Base-by-base conservation (phyloP, 1,284 basidiomycete species). In the Ustilago xerochloae region DNA sequence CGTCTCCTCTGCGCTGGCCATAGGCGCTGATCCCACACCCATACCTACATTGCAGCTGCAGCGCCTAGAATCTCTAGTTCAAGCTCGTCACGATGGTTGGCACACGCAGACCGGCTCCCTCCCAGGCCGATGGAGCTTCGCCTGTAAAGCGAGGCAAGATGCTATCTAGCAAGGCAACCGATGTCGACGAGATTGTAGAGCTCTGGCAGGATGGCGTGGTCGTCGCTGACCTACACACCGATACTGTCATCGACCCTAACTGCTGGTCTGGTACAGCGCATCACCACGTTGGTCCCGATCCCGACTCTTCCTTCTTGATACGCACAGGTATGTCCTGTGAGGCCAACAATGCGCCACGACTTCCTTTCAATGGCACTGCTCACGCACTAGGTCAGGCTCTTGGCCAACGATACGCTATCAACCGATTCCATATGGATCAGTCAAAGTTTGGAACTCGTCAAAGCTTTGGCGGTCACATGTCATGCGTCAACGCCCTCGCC, bases 401-500 rank as follows among this genome's bases (percentile, higher is more conserved):
- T 3, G 47, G 16, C 18, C 26, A 41, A 28, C 63, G 63, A 10
- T 47, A 36, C 36, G 46, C 52, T 3, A 6, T 41, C 10, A 20
- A 38, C 3, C 39, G 29, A n/a, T 30, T n/a, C 6, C 43, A 47
- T 24, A 18, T 52, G 2, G n/a, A 55, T 2, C 28, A 39, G 22
- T 30, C 41, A 13, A 39, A 52, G 5, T 69, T 69, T 30, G 33
- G 38, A 5, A 43, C 33, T 15, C 16, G 49, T 8, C 0, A 15
- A 1, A 30, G 29, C 4, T 22, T 69, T 6, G 3, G 10, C 2
- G 62, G 67, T 4, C 70, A 73, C 30, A 43, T 6, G 1, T 73
- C 70, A 2, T 73, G 70, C 39, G 48, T 73, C 53, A 73, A 73
- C 28, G 60, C 70, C 5, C 54, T 73, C 8, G 70, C 70, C n/a